A percentile compares a stretch with the other conserved stretches of the same genome.
These are phyloP conservation scores for Phytophthora megakarya DNA, from an alignment of 352 stramenopile species.

Conservation along the genomic window DNA sequence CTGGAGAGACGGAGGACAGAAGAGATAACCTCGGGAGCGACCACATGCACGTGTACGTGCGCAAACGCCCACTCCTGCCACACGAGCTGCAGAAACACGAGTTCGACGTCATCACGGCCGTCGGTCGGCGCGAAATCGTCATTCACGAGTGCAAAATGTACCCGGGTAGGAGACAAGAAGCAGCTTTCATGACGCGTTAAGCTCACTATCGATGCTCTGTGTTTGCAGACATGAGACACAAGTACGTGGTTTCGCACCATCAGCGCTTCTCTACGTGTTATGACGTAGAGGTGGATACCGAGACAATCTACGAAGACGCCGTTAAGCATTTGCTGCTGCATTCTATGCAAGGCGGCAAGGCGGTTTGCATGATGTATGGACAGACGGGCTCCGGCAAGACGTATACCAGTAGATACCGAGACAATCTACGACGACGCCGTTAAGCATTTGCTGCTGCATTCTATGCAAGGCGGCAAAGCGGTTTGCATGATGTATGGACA, in stretches of 20 bases:
- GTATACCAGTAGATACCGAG: slow-evolving; percentile 77
- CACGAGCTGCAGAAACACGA: slow-evolving; percentile 87
- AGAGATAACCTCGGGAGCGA: slow-evolving; percentile 36
- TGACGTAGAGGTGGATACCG: slow-evolving; percentile 71
- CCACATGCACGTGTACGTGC: slow-evolving; percentile 84
- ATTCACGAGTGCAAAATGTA: slow-evolving; percentile 93
- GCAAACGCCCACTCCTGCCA: slow-evolving; percentile 86
- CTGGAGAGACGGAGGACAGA: slow-evolving; percentile 5
- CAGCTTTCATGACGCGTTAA: background rate
- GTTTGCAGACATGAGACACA: slow-evolving; percentile 84
- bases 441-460: slow-evolving; percentile 71
- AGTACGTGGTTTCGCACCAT: slow-evolving; percentile 80
- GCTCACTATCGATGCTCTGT: background rate
- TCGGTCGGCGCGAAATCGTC: slow-evolving; percentile 62
- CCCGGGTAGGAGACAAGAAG: slow-evolving; percentile 35
- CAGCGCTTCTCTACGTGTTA: slow-evolving; percentile 83
- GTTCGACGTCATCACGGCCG: slow-evolving; percentile 87
- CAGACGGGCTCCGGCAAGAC: slow-evolving; percentile 78
- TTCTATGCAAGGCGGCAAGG: slow-evolving; percentile 63
- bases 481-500: slow-evolving; percentile 88
- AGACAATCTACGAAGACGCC: slow-evolving; percentile 76
- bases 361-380: slow-evolving; percentile 85
- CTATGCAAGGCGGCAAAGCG: slow-evolving; percentile 63
- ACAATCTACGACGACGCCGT: slow-evolving; percentile 72
- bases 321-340: slow-evolving; percentile 72